These are phyloP conservation scores for Aureobasidium sp. DNA, from an alignment of 2,329 filamentous ascomycete species.

Conservation along the genomic window DNA sequence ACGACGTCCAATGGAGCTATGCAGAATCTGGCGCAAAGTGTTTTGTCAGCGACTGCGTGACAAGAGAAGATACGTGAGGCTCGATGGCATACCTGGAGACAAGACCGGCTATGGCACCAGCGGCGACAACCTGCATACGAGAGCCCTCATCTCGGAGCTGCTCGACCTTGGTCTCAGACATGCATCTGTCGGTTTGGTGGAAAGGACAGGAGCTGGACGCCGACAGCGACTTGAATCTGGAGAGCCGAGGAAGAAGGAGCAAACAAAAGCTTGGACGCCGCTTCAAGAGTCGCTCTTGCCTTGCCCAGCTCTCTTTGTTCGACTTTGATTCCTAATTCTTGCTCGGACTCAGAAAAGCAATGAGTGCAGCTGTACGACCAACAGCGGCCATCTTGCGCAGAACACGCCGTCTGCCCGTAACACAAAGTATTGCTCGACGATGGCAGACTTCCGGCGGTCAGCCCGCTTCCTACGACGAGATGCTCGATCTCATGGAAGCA, in stretches of 20 bases:
- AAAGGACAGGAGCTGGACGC: neutral
- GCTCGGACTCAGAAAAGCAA: neutral
- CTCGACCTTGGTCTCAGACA: conserved; percentile 50
- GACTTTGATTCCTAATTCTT: neutral
- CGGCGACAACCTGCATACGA: conserved; percentile 55
- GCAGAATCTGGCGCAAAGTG: conserved; percentile 56
- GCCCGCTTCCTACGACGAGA: neutral
- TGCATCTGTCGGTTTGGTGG: conserved; percentile 37
- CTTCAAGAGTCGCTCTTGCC: neutral
- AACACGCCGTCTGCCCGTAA: neutral
- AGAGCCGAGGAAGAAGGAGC: conserved; percentile 3
- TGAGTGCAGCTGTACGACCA: conserved; percentile 4
- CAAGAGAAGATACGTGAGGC: neutral
- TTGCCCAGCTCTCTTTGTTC: neutral
- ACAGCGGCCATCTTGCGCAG: neutral
- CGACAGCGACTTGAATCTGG: neutral
- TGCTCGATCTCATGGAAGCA: neutral
- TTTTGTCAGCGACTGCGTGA: conserved; percentile 4
- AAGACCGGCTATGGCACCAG: conserved; percentile 68
- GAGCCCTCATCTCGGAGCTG: conserved; percentile 67
- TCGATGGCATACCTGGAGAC: conserved; percentile 61
- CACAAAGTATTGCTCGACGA: neutral
- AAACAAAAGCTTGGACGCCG: neutral
- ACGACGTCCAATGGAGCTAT: conserved; percentile 94
- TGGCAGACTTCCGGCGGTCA: neutral